A percentile compares a stretch with the other conserved stretches of the same genome.
Evolutionary conservation across 352 stramenopile genomes (phyloP).

Genomic region (Phytopythium aichiense): DNA sequence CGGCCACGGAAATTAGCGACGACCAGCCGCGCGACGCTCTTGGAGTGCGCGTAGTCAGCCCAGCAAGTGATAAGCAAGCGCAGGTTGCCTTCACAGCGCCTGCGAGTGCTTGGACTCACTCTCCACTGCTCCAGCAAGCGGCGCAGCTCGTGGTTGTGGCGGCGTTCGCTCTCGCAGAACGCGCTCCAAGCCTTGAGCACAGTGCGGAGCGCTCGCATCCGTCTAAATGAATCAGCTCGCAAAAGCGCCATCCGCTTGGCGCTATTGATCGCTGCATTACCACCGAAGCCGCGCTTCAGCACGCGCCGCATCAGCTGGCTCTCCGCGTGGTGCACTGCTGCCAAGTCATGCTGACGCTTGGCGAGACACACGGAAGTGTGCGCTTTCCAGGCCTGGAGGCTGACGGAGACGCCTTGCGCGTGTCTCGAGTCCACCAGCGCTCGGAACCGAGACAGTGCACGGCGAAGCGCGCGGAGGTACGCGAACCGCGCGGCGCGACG

Average conservation of each 20-base stretch:
- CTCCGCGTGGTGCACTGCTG: constrained; percentile 11
- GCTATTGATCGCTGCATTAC: not conserved
- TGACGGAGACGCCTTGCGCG: constrained; percentile 4
- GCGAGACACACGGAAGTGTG: not conserved
- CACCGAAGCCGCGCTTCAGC: constrained; percentile 10
- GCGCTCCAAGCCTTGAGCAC: constrained; percentile 11
- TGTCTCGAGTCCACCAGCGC: constrained; percentile 17
- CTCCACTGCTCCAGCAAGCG: constrained; percentile 7
- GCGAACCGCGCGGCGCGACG: constrained; percentile 21
- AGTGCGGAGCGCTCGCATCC: not conserved
- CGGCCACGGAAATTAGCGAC: constrained; percentile 29
- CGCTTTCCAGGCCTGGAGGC: constrained; percentile 17
- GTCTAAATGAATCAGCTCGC: not conserved
- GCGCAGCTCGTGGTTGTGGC: constrained; percentile 6
- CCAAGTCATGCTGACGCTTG: not conserved
- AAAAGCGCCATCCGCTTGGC: not conserved
- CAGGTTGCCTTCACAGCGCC: not conserved
- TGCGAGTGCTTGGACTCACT: constrained; percentile 1
- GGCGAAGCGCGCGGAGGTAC: constrained; percentile 21
- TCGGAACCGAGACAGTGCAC: constrained; percentile 12
- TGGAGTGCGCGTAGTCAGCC: constrained; percentile 17
- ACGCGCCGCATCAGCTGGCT: constrained; percentile 5
- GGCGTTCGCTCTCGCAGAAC: constrained; percentile 10
- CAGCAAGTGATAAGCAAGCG: constrained; percentile 13
- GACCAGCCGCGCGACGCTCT: constrained; percentile 20